Conservation (phyloP, 306 rosid species). For the Fragaria vesca region DNA sequence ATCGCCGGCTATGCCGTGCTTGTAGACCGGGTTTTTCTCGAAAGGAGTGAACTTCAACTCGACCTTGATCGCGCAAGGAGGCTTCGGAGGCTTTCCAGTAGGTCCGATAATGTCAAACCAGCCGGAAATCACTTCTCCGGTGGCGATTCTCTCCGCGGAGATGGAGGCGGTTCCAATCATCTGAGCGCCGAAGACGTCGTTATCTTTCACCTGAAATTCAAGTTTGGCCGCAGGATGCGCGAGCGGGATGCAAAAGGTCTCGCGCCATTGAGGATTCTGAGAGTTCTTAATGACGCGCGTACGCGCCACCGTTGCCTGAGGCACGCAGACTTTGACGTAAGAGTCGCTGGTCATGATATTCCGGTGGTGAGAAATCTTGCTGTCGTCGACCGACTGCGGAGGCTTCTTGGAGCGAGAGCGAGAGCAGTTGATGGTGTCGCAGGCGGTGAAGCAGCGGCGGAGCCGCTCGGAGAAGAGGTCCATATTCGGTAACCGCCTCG, state of each 20-base stretch:
- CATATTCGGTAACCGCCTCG: conserved; percentile 77
- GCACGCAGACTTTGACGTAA: conserved; percentile 68
- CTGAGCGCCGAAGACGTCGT: conserved; percentile 72
- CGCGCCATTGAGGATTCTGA: conserved; percentile 61
- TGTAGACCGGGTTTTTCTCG: conserved; percentile 39
- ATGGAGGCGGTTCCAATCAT: conserved; percentile 53
- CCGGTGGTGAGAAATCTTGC: conserved; percentile 11
- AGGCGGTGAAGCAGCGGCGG: conserved; percentile 79
- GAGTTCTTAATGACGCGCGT: conserved; percentile 79
- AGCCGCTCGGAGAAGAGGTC: conserved; percentile 66
- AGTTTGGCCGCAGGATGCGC: conserved; percentile 61
- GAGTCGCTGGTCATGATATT: conserved; percentile 73
- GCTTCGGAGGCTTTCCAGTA: conserved; percentile 49
- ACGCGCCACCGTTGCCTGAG: conserved; percentile 83
- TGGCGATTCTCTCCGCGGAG: conserved; percentile 44
- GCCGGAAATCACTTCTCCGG: conserved; percentile 43
- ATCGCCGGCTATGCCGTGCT: conserved; percentile 68
- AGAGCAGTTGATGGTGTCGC: conserved; percentile 54
- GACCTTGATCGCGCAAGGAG: conserved; percentile 38
- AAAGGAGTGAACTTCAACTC: conserved; percentile 63
- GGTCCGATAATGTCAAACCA: conserved; percentile 48
- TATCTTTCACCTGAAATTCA: conserved; percentile 76
- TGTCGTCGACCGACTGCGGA: not conserved
- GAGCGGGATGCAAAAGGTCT: conserved; percentile 61
- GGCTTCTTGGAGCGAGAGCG: conserved; percentile 14